Conservation (phyloP, 163 green algal genomes). For the Scenedesmus sp. region DNA sequence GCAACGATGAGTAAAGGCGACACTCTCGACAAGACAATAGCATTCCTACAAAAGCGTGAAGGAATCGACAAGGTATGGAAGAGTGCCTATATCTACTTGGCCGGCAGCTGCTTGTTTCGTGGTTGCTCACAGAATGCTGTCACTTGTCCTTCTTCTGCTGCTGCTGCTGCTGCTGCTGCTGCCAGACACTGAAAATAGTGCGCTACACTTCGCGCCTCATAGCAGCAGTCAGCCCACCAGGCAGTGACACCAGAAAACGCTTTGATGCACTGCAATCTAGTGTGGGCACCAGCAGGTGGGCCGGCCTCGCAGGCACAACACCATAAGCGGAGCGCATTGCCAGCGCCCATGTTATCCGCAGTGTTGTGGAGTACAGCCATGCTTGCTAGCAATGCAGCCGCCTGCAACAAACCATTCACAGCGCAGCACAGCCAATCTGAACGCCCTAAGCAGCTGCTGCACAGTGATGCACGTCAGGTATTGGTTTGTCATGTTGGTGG, state of each 20-base stretch:
- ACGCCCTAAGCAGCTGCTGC: neutral
- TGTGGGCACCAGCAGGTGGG: slow-evolving; percentile 77
- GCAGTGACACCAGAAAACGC: slow-evolving; percentile 54
- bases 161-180: slow-evolving; percentile 2
- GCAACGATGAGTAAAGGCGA: slow-evolving; percentile 39
- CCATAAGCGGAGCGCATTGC: neutral
- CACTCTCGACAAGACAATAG: slow-evolving; percentile 72
- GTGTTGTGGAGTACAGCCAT: neutral
- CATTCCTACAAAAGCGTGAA: slow-evolving; percentile 79
- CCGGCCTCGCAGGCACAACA: neutral
- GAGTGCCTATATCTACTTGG: neutral
- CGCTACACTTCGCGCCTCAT: slow-evolving; percentile 79
- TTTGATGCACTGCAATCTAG: slow-evolving; percentile 73
- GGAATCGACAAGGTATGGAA: slow-evolving; percentile 86
- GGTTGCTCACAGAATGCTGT: neutral
- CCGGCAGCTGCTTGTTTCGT: neutral
- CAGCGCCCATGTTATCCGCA: neutral
- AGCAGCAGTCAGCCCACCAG: slow-evolving; percentile 65
- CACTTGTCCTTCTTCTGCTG: neutral
- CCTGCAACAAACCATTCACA: neutral
- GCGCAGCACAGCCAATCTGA: neutral
- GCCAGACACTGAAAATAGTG: slow-evolving; percentile 76
- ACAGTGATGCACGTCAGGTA: neutral
- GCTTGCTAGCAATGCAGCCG: neutral
- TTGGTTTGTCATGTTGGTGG: too few species aligned